Evolutionary conservation across 2,329 filamentous ascomycete species (phyloP), one percentile per base, ranked within the genome.

Genomic region (Macrophomina pseudophaseolina): DNA sequence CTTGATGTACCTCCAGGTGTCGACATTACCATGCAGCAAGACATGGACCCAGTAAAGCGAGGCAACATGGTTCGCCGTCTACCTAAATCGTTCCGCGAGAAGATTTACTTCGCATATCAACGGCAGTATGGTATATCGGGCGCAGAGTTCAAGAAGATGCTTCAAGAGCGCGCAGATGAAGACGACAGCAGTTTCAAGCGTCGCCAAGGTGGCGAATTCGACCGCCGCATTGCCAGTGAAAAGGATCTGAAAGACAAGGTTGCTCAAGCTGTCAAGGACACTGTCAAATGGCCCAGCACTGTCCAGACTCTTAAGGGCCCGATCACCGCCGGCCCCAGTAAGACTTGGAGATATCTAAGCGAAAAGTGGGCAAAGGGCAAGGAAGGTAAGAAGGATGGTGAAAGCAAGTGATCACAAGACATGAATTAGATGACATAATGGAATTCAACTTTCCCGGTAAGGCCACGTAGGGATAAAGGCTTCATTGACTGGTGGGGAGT

Each of bases 41-140:
- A 98, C 74, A 96, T 98, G 93, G 92, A 97, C 73, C 92, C 94
- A 0, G 81, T 92, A 67, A 93, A 91, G 74, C 89, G 95, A 66
- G 93, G 92, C 18, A 99, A 99, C 79, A 99, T 99, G 92, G 94
- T 99, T 9, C 89, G 95, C 5, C 90, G 95, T 12, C 83, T 99
- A 11, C 95, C 95, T 4, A 90, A 91, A 72, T 85, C 89, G 5
- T 98, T 99, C 84, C 88, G 95, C 44, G 88, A 91, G 64, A 94
- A 93, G 67, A 83, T 99, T 0, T 99, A 99, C 81, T 97, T 97
- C 78, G 89, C 94, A 73, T 99, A 97, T 78, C 94, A 97, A 78
- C 89, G 90, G 76, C 94, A 97, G 74, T 96, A 94, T 74, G 86
- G 87, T 66, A 95, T 99, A 51, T 93, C 94, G 0, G 88, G 89